A percentile compares a stretch with the other conserved stretches of the same genome.
phyloP scores from a whole-genome alignment of 1,284 basidiomycete species.

The Rhodotorula sp. region DNA sequence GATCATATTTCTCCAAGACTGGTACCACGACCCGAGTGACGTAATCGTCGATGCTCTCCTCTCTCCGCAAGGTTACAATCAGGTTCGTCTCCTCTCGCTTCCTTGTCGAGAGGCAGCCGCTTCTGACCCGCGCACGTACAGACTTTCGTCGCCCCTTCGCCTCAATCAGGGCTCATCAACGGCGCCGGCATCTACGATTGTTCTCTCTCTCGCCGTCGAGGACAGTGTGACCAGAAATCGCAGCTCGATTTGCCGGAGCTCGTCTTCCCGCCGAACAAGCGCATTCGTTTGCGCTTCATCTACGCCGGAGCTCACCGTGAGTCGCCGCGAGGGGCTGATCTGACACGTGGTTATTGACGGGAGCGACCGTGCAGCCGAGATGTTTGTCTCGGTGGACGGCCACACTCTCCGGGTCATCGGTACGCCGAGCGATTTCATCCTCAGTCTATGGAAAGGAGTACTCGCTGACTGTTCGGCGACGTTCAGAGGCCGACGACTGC shows the following conservation, averaged over 20 bases:
- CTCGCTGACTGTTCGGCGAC: no score
- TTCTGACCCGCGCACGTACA: constrained; percentile 38
- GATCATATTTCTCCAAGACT: constrained; percentile 53
- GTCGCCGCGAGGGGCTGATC: background rate
- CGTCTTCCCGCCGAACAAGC: constrained; percentile 46
- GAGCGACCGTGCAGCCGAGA: background rate
- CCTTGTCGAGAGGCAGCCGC: constrained; percentile 22
- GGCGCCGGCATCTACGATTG: constrained; percentile 54
- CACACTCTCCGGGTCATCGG: constrained; percentile 37
- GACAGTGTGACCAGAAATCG: constrained; percentile 45
- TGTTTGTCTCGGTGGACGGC: constrained; percentile 41
- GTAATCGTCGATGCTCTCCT: constrained; percentile 31
- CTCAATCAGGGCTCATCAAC: constrained; percentile 57
- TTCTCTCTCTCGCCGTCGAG: constrained; percentile 46
- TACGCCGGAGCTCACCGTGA: constrained; percentile 52
- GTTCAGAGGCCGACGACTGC: constrained; percentile 32
- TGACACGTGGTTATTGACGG: no score
- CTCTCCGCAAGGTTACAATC: constrained; percentile 14
- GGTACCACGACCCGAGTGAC: constrained; percentile 50
- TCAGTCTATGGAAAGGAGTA: no score
- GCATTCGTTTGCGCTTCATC: constrained; percentile 59
- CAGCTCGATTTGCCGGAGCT: constrained; percentile 37
- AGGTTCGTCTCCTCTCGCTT: constrained; percentile 6
- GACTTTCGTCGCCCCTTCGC: constrained; percentile 45
- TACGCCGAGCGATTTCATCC: background rate